These are phyloP conservation scores for Wolfiporia cocos DNA, from an alignment of 1,284 basidiomycete species.

Conservation along the genomic window DNA sequence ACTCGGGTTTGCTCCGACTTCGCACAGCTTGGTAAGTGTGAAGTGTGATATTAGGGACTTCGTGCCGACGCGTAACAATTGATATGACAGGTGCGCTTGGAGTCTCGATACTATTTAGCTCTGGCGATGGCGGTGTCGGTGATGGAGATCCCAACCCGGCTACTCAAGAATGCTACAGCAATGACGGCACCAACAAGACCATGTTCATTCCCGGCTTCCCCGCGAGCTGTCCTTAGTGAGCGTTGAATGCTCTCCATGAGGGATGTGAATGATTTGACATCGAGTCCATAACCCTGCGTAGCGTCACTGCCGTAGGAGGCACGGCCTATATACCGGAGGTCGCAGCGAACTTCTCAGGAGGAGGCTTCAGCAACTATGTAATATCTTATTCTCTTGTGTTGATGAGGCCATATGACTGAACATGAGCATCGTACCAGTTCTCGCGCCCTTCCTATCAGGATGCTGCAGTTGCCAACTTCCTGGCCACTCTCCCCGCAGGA, in stretches of 20 bases:
- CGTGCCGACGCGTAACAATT: no score
- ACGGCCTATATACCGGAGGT: slow-evolving; percentile 52
- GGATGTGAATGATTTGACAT: neutral
- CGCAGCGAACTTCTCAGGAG: slow-evolving; percentile 54
- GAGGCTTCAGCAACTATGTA: slow-evolving; percentile 55
- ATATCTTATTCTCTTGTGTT: slow-evolving; percentile 11
- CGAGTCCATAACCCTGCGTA: slow-evolving; percentile 3
- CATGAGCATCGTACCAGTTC: slow-evolving; percentile 33
- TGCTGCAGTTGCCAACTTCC: slow-evolving; percentile 32
- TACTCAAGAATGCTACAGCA: slow-evolving; percentile 49
- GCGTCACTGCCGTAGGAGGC: slow-evolving; percentile 58
- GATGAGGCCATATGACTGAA: neutral
- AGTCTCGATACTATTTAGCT: slow-evolving; percentile 53
- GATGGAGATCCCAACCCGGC: slow-evolving; percentile 44
- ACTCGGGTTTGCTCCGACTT: slow-evolving; percentile 56
- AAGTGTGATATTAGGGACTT: no score
- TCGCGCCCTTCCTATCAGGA: slow-evolving; percentile 49
- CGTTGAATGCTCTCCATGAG: no score
- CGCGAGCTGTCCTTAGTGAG: slow-evolving; percentile 43
- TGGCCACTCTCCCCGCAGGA: slow-evolving; percentile 37
- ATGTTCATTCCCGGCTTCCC: slow-evolving; percentile 61
- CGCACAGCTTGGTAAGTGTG: slow-evolving; percentile 46
- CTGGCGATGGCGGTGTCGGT: slow-evolving; percentile 70
- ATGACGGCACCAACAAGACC: slow-evolving; percentile 47
- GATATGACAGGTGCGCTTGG: slow-evolving; percentile 55